These are phyloP conservation scores for Jacaranda copaia DNA, from an alignment of 257 asterid species.

Conservation along the genomic window DNA sequence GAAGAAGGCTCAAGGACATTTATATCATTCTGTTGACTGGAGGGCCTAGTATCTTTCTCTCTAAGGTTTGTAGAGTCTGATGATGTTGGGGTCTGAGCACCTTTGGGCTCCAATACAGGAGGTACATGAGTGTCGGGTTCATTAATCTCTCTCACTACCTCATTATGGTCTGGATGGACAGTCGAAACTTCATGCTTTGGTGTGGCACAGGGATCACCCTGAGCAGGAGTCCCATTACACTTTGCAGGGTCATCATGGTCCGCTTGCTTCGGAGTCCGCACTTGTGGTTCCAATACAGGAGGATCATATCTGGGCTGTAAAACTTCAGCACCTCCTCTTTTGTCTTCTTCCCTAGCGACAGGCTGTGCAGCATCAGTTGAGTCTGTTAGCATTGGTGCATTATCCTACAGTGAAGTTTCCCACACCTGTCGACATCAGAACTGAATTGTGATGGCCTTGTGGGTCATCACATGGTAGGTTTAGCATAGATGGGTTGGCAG, in stretches of 20 bases:
- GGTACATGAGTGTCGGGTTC: constrained; percentile 3
- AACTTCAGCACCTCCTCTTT: constrained; percentile 41
- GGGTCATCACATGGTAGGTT: constrained; percentile 45
- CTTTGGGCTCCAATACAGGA: constrained; percentile 11
- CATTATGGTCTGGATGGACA: constrained; percentile 14
- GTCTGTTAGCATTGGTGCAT: constrained; percentile 33
- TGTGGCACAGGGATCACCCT: background rate
- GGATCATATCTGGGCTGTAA: constrained; percentile 41
- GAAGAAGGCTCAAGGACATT: constrained; percentile 4
- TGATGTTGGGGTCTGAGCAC: constrained; percentile 11
- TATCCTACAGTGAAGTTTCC: constrained; percentile 36
- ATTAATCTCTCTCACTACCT: constrained; percentile 27
- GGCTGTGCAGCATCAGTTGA: constrained; percentile 34
- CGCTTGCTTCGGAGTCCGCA: constrained; percentile 28
- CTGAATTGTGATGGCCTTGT: constrained; percentile 37
- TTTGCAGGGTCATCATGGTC: constrained; percentile 28
- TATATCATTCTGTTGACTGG: constrained; percentile 12
- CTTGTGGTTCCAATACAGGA: constrained; percentile 36
- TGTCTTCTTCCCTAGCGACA: constrained; percentile 47
- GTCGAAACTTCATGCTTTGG: constrained; percentile 19
- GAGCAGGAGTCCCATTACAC: constrained; percentile 1
- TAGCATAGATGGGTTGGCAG: constrained; percentile 49
- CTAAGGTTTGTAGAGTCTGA: constrained; percentile 11
- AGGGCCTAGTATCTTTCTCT: constrained; percentile 4
- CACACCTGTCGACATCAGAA: background rate